Evolutionary conservation across 225 moss, liverwort and hornwort genomes (phyloP), one percentile per base, ranked within the genome.

Genomic region (Asterella californica): DNA sequence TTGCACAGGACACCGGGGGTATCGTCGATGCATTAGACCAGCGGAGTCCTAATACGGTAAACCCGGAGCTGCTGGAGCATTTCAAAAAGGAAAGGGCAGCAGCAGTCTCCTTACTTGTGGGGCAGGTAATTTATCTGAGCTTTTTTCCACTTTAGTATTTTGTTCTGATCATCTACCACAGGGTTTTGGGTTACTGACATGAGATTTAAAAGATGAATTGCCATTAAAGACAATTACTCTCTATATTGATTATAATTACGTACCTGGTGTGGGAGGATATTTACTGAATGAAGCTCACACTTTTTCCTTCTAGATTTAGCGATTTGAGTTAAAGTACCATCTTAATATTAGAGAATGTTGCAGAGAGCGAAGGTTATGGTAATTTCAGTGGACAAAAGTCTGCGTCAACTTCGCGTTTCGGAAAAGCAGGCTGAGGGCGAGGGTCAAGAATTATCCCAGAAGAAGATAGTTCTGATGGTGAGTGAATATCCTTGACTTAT

Each of bases 351-450:
- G 74, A 74, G 19, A 0, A 74, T 15, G 24, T 47, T 89, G 90
- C 93, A 93, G 93, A 89, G 79, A n/a, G 87, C 85, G 57, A 89
- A 83, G 73, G 91, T 90, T 69, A 82, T 91, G 47, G 90, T 90
- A 9, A 81, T 84, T 60, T 78, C 82, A 49, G 83, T 89, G 45
- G 91, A 93, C 48, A 88, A 88, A 75, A 85, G 84, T 66, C 84
- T 82, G 33, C 87, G 88, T 74, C 91, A 87, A 73, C 80, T 91
- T 78, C 86, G 88, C 49, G 82, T 91, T 14, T 91, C 91, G 78
- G 89, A 93, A 73, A 93, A 89, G 67, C 84, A 83, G 47, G 90
- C 88, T 33, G 89, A 90, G 83, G 91, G 90, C 34, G 93, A 91
- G 87, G 90, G 83, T 78, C 88, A 85, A 70, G 90, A 90, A 74